Conservation (phyloP, 257 asterid genomes). For the Forsythia viridissima region DNA sequence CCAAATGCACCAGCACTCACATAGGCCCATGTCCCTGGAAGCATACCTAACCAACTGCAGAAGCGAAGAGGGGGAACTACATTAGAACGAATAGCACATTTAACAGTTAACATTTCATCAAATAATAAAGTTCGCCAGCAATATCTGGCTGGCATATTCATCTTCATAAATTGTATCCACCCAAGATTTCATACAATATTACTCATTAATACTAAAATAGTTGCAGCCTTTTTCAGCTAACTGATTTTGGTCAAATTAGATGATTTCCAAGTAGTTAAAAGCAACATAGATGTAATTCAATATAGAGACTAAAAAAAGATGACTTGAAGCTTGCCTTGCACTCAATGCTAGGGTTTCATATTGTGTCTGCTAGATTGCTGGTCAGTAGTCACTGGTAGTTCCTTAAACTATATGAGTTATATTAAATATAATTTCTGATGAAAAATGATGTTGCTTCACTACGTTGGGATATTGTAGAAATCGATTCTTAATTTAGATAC, state of each 20-base stretch:
- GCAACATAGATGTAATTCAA: too few species aligned
- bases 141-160: neutral
- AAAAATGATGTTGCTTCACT: neutral
- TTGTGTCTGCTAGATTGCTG: neutral
- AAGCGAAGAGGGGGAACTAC: constrained; percentile 7
- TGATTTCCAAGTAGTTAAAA: neutral
- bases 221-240: neutral
- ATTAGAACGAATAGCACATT: neutral
- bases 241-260: neutral
- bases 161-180: neutral
- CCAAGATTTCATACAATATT: neutral
- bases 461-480: too few species aligned
- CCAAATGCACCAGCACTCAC: constrained; percentile 99
- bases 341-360: neutral
- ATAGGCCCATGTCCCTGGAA: constrained; percentile 98
- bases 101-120: neutral
- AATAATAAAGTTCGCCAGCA: neutral
- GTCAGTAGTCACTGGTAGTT: neutral
- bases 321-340: neutral
- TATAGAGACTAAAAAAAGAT: too few species aligned
- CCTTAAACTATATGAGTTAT: neutral
- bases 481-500: neutral
- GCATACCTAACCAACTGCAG: constrained; percentile 97
- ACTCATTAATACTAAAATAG: neutral
- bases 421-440: neutral